These are phyloP conservation scores for Deinandra increscens DNA, from an alignment of 129 eudicot species.

Conservation along the genomic window DNA sequence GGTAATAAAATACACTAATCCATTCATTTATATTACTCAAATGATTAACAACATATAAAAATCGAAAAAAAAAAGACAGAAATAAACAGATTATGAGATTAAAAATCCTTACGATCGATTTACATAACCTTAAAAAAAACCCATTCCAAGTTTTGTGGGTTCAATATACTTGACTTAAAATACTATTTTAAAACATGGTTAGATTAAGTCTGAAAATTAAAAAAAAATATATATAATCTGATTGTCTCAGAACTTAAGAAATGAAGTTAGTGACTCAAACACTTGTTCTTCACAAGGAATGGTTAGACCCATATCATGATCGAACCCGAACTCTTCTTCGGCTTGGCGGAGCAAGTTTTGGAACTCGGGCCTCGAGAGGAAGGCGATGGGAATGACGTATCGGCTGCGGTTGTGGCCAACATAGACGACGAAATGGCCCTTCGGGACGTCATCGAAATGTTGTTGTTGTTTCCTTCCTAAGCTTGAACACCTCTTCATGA, in stretches of 20 bases:
- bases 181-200: conserved; percentile 24
- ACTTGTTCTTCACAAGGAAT: conserved; percentile 73
- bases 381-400: conserved; percentile 67
- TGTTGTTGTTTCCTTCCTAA: conserved; percentile 67
- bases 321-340: conserved; percentile 85
- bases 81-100: too few relatives aligned
- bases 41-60: background rate
- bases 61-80: too few relatives aligned
- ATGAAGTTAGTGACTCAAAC: conserved; percentile 58
- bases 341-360: conserved; percentile 66
- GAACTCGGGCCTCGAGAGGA: conserved; percentile 57
- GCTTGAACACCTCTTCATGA: conserved; percentile 75
- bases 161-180: background rate
- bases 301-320: conserved; percentile 83
- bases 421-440: conserved; percentile 81
- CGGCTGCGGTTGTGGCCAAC: conserved; percentile 71
- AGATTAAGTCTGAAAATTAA: conserved; percentile 18
- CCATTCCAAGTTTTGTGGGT: conserved; percentile 23
- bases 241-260: conserved; percentile 38
- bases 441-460: conserved; percentile 76
- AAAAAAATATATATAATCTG: background rate
- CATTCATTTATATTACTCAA: background rate
- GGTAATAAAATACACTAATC: background rate
- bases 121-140: conserved; percentile 26
- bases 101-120: conserved; percentile 17